These are phyloP conservation scores for Clavaria fumosa DNA, from an alignment of 768 basidiomycete species.

Conservation along the genomic window DNA sequence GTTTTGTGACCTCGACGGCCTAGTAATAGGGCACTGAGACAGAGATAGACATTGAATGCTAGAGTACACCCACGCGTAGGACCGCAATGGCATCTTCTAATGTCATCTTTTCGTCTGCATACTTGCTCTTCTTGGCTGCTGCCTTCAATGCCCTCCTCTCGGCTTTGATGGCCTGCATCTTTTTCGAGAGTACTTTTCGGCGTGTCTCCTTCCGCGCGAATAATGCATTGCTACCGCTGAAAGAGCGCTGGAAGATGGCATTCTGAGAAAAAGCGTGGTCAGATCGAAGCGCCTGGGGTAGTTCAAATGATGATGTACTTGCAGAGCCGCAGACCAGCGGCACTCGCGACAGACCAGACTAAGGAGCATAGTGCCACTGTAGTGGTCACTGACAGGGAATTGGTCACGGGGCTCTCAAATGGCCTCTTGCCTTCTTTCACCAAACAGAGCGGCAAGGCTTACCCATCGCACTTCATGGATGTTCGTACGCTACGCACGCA, in stretches of 20 bases:
- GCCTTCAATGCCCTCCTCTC: conserved; percentile 41
- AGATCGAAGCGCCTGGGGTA: no score
- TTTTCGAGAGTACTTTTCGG: conserved; percentile 44
- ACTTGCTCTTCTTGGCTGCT: conserved; percentile 40
- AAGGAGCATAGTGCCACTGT: background rate
- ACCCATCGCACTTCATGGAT: background rate
- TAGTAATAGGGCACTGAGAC: conserved; percentile 15
- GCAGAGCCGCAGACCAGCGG: conserved; percentile 11
- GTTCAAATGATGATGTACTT: no score
- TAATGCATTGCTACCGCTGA: no score
- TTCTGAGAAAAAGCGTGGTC: no score
- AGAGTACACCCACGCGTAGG: conserved; percentile 55
- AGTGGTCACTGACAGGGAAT: background rate
- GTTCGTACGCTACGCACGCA: conserved; percentile 1
- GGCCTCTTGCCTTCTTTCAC: background rate
- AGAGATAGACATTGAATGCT: background rate
- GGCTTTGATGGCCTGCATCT: conserved; percentile 49
- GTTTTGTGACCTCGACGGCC: conserved; percentile 74
- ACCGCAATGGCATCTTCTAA: conserved; percentile 52
- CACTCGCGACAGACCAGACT: conserved; percentile 17
- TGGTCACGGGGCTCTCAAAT: background rate
- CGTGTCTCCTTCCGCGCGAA: background rate
- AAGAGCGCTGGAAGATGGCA: no score
- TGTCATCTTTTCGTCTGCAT: conserved; percentile 51
- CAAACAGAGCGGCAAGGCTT: conserved; percentile 10